phyloP scores from a whole-genome alignment of 2,329 filamentous ascomycete genomes.

The Ceratocystis colombiana region DNA sequence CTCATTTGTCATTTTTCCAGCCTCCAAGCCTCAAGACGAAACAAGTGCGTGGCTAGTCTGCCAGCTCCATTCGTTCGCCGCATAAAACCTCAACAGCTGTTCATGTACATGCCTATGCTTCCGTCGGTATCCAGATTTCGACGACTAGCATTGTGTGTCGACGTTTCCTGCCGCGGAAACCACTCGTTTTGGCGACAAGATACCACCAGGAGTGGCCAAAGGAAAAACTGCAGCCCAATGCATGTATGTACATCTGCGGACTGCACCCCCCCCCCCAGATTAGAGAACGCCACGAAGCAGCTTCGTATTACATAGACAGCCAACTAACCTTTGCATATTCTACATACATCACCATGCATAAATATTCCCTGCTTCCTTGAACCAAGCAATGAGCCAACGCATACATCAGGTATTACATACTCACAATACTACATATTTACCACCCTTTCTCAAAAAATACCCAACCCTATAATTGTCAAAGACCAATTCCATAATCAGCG shows the following conservation, averaged over 20 bases:
- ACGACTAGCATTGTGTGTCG: no score
- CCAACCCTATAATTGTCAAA: no score
- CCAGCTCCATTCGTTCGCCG: not conserved
- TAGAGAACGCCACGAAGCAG: slow-evolving; percentile 4
- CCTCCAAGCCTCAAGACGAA: not conserved
- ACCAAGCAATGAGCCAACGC: slow-evolving; percentile 12
- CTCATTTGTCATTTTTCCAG: not conserved
- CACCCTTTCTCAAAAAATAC: no score
- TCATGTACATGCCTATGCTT: not conserved
- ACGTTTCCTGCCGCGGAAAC: no score
- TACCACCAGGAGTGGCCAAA: not conserved
- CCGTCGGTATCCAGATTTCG: not conserved
- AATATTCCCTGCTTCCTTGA: slow-evolving; percentile 9
- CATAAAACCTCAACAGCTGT: not conserved
- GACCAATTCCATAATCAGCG: no score
- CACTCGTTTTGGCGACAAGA: not conserved
- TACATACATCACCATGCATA: slow-evolving; percentile 21
- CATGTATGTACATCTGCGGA: not conserved
- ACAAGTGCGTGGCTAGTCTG: not conserved
- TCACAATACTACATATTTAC: not conserved
- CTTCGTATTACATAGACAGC: not conserved
- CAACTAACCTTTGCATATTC: not conserved
- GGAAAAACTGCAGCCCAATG: not conserved
- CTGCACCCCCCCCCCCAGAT: not conserved
- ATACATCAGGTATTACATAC: not conserved